phyloP scores from a whole-genome alignment of 768 basidiomycete genomes.

The Antrodiella citrinella region DNA sequence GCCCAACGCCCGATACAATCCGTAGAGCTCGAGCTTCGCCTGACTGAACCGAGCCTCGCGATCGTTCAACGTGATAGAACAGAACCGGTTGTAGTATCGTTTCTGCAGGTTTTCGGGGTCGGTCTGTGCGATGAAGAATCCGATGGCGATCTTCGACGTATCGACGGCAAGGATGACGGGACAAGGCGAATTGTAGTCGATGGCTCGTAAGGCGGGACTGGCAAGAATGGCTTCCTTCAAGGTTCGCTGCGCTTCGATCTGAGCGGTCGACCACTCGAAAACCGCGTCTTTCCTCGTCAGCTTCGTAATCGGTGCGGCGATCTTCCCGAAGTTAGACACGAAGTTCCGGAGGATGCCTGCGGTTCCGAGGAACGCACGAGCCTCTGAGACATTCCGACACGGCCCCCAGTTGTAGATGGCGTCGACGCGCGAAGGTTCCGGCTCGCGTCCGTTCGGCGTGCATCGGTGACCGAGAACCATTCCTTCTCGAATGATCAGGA shows the following conservation, averaged over 20 bases:
- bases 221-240: constrained; percentile 5
- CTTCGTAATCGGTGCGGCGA: constrained; percentile 9
- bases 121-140: constrained; percentile 16
- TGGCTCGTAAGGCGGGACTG: constrained; percentile 6
- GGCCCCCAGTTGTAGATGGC: constrained; percentile 22
- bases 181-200: constrained; percentile 10
- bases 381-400: constrained; percentile 8
- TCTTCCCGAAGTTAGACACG: constrained; percentile 9
- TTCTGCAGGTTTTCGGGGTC: constrained; percentile 10
- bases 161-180: constrained; percentile 17
- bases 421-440: constrained; percentile 16
- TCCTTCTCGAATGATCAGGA: constrained; percentile 13
- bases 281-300: constrained; percentile 6
- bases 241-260: constrained; percentile 2
- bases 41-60: constrained; percentile 27
- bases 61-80: constrained; percentile 25
- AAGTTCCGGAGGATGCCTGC: constrained; percentile 11
- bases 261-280: constrained; percentile 6
- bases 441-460: constrained; percentile 24
- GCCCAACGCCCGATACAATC: constrained; percentile 25
- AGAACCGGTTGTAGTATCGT: constrained; percentile 22
- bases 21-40: constrained; percentile 33
- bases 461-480: constrained; percentile 21
- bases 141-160: constrained; percentile 15
- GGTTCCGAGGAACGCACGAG: constrained; percentile 16